Evolutionary conservation across 2,329 filamentous ascomycete species (phyloP).

Genomic region (Epichloe brachyelytri): DNA sequence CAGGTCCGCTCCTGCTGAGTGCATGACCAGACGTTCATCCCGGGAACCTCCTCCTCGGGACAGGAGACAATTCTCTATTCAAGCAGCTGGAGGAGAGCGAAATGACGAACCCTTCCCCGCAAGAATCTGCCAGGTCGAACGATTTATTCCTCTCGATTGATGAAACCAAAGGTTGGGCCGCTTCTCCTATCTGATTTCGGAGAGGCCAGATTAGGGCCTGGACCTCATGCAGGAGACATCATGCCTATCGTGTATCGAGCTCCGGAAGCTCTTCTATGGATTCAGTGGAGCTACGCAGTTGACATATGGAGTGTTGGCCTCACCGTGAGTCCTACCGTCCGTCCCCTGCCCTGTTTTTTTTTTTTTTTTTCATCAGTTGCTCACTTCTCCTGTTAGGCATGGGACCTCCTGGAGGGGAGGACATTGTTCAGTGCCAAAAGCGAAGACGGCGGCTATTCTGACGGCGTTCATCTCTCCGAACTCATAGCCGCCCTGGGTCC

Average conservation of each 20-base stretch:
- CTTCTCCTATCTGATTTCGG: not conserved
- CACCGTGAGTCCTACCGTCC: not conserved
- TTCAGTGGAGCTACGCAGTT: not conserved
- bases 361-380: too few species aligned
- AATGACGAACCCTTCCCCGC: not conserved
- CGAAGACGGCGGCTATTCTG: not conserved
- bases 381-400: not conserved
- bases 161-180: conserved; percentile 3
- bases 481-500: not conserved
- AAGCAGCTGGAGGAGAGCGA: not conserved
- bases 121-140: not conserved
- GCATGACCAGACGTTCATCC: not conserved
- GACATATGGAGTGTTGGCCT: not conserved
- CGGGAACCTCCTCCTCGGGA: not conserved
- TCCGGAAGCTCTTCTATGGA: not conserved
- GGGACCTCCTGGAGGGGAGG: not conserved
- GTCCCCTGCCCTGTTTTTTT: not conserved
- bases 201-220: not conserved
- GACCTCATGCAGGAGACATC: conserved; percentile 15
- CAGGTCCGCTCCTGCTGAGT: too few species aligned
- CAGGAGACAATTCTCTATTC: not conserved
- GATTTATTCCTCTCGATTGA: not conserved
- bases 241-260: conserved; percentile 11
- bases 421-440: not conserved
- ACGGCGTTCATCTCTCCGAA: not conserved